Percentiles rank a stretch among this genome's conserved stretches.
phyloP scores from a whole-genome alignment of 306 rosid species.

The Aeschynomene evenia region DNA sequence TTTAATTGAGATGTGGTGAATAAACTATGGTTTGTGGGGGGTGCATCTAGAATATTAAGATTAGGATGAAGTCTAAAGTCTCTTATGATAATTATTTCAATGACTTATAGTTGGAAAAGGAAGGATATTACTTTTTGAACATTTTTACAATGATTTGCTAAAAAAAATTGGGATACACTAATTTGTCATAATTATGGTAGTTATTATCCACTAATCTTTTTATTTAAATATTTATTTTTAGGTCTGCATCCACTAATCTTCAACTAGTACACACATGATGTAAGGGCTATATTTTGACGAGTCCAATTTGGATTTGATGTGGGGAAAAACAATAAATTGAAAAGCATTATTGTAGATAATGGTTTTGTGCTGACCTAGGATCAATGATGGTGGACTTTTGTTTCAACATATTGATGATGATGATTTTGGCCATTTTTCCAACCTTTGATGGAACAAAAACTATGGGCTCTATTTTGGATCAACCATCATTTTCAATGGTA shows the following conservation, averaged over 20 bases:
- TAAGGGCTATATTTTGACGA: background rate
- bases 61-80: constrained; percentile 3
- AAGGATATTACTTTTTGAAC: background rate
- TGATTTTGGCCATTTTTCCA: constrained; percentile 33
- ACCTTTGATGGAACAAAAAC: constrained; percentile 23
- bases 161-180: background rate
- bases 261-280: background rate
- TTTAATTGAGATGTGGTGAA: background rate
- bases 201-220: constrained; percentile 12
- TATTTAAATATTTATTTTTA: too few relatives aligned
- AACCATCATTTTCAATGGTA: constrained; percentile 22
- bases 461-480: background rate
- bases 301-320: constrained; percentile 1
- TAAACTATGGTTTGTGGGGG: constrained; percentile 1
- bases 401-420: constrained; percentile 34
- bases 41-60: background rate
- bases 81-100: background rate
- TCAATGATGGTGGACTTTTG: constrained; percentile 23
- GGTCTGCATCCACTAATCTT: constrained; percentile 1
- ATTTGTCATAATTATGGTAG: background rate
- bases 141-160: constrained; percentile 11
- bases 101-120: background rate
- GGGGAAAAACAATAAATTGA: constrained; percentile 14
- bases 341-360: background rate
- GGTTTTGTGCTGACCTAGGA: constrained; percentile 21